Base-by-base conservation (phyloP, 2,329 filamentous ascomycete species). In the Fusarium sp. region DNA sequence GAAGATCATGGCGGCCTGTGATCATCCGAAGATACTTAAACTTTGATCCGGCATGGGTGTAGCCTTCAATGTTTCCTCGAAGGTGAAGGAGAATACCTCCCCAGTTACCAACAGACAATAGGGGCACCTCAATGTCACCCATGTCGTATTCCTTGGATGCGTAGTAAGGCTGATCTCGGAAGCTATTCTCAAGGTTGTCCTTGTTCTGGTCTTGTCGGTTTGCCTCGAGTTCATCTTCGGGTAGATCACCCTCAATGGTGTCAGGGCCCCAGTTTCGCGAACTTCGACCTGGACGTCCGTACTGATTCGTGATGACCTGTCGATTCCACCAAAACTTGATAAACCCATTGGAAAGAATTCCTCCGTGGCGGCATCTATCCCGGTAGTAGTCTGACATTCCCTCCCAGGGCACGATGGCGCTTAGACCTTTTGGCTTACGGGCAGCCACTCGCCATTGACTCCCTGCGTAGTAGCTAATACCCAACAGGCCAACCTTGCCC, bases 1-100 rank as follows among this genome's bases (percentile, higher is more conserved):
- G 92, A 2, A 94, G 84, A 75, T 94, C 92, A 71, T 94, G 92
- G 0, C 92, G 87, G 2, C 92, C 92, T 0, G 89, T 91, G 77
- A 94, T 92, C 79, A 93, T 90, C 8, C 92, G 88, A 0, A 94
- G 85, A 73, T 92, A 94, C 79, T 94, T 94, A 70, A 90, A 84
- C 67, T 90, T 85, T 0, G 91, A 93, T 1, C 91, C 90, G 0
- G 92, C 91, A 57, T 90, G 86, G 2, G 83, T 83, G 66, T 88
- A 94, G 0, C 92, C 92, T 75, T 92, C 86, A 9, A 94, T 86
- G 72, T 94, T 94, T 3, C 92, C 92, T 9, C 92, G 86, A 6
- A 94, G 85, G 74, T 94, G 92, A 1, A 94, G 85, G 5, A 91
- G 80, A 57, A 94, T 94, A 1, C 91, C 91, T 12, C 91, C 92